Base-by-base conservation (phyloP, 306 rosid genomes). In the Vigna angularis region DNA sequence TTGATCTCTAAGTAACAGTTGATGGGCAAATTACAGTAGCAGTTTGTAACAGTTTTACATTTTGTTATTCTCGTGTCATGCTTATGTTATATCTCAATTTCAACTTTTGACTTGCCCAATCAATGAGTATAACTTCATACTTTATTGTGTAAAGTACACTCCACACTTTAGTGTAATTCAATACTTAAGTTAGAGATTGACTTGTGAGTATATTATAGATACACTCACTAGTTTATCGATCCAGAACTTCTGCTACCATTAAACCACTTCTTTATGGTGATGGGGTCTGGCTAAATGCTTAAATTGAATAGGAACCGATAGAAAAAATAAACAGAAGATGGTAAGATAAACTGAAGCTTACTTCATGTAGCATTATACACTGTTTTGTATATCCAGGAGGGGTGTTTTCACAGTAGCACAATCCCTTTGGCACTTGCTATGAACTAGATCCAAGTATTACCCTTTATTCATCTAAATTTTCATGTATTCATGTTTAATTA, bases 391-490 rank as follows among this genome's bases (percentile, higher is more conserved):
- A 59, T 75, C 58, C 32, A 42, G 20, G 59, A 18, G 26, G 16
- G 51, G 20, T 81, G 64, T 52, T 67, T 73, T 18, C 17, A 15
- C 17, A 30, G 36, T 52, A 12, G 9, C 24, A 61, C 15, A 59
- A 40, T 81, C 34, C 72, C 56, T 16, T 48, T n/a, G 13, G 14
- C 38, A 59, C 22, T 48, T 74, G 9, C 75, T 48, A 3, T 24
- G 17, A 20, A 10, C 24, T 42, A 76, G 70, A 52, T 52, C 69
- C 48, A 50, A 42, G 10, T 38, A 52, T 51, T 71, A 72, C 70
- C 62, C 55, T 82, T 75, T 44, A 20, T 12, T 51, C 48, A 40
- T 28, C 17, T 52, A 48, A 68, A 50, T 30, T 57, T 73, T 81
- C 63, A 59, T 68, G 44, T 26, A 59, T 51, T 47, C 26, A 38